Evolutionary conservation across 805 yeast species (phyloP), one percentile per base, ranked within the genome.

Genomic region (Yarrowia porcina): DNA sequence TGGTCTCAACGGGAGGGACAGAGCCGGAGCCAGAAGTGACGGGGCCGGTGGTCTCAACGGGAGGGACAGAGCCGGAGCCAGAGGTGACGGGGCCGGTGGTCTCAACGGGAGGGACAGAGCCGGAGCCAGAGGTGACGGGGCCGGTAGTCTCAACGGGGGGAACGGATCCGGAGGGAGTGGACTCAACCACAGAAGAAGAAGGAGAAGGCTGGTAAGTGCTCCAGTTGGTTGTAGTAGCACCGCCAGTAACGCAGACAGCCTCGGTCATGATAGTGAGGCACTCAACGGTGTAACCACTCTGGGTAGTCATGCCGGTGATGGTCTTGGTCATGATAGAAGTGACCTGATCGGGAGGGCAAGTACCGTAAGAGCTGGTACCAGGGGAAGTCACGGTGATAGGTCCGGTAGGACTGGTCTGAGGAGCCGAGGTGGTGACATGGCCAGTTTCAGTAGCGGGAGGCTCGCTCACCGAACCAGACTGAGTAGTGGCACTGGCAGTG

Each of bases 121-220:
- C 28, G 8, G 28, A 8, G 28, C 28, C 28, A 25, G 28, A 25
- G 8, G 28, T 25, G 28, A 8, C 28, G 8, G 28, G 15, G 11
- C 25, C 23, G 23, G 18, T 23, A 25, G 45, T 21, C 45, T 21
- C 45, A 23, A 21, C 45, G 7, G 42, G 42, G 8, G 32, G 20
- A 5, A n/a, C 32, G 8, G 32, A 39, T 17, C 17, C 38, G 4
- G 54, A 32, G 15, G 49, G 30, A 25, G 49, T 12, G 17, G 33
- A 6, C 33, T 44, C 10, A 17, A 27, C 23, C 18, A 27, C 33
- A 10, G 50, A 44, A 17, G 50, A 27, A 18, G 50, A 44, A 32
- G 54, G 54, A 15, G 54, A 30, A 10, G 54, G 54, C 54, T 47
- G 36, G 54, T 32, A 47, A 10, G 54, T 47, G n/a, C 30, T 32